Evolutionary conservation across 169 alveolate species (phyloP).

Genomic region (Eimeria falciformis): DNA sequence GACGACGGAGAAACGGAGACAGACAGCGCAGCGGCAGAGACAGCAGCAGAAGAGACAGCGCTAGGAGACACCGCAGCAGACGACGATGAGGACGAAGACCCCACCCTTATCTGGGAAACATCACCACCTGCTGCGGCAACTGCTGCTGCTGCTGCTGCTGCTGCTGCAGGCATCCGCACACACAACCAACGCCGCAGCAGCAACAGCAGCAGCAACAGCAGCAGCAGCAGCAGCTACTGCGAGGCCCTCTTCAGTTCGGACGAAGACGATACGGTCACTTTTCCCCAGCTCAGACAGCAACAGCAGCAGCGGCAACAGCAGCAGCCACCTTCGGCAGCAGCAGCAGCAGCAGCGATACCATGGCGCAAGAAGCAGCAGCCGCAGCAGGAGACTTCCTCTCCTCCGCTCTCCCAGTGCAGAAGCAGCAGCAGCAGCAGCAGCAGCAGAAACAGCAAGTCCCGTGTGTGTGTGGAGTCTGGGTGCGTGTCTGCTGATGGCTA

Average conservation of each 20-base stretch:
- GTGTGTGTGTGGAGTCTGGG: neutral
- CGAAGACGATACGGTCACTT: neutral
- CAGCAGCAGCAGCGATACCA: constrained; percentile 23
- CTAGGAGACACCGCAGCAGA: constrained; percentile 5
- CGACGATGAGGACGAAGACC: neutral
- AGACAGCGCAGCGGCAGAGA: neutral
- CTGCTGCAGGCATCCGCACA: no score
- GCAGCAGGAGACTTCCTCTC: neutral
- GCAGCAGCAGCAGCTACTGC: constrained; percentile 53
- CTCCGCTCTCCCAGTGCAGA: neutral
- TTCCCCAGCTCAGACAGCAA: neutral
- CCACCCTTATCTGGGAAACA: neutral
- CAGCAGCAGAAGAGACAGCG: constrained; percentile 21
- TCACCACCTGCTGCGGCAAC: neutral
- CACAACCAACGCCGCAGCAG: neutral
- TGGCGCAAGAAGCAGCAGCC: constrained; percentile 32
- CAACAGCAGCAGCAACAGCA: constrained; percentile 31
- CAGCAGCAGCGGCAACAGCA: constrained; percentile 38
- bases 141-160: constrained; percentile 19
- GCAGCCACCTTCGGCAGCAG: constrained; percentile 9
- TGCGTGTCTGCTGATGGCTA: neutral
- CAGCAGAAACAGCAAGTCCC: neutral
- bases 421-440: constrained; percentile 18
- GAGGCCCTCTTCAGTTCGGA: constrained; percentile 29
- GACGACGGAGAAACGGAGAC: neutral